Conservation (phyloP, 768 basidiomycete species). For the Hydnomerulius pinastri region DNA sequence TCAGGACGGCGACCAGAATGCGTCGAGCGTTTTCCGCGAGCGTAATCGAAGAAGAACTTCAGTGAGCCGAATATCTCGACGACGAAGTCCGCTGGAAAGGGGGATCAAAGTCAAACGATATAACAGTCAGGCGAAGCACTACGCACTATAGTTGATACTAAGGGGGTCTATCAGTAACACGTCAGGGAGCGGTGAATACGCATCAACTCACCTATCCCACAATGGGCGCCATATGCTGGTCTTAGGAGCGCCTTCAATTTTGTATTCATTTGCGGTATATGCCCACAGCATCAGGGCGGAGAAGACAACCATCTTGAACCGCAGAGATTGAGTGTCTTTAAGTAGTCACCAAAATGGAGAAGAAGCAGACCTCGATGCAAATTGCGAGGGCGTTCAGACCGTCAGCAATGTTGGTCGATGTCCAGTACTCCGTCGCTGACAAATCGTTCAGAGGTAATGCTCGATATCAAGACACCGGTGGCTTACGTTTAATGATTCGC, state of each 20-base stretch:
- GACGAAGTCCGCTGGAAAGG: slow-evolving; percentile 57
- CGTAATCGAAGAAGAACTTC: slow-evolving; percentile 55
- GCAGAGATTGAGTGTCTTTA: slow-evolving; percentile 5
- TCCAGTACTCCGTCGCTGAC: slow-evolving; percentile 79
- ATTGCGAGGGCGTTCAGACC: slow-evolving; percentile 81
- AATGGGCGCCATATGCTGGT: slow-evolving; percentile 71
- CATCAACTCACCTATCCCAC: slow-evolving; percentile 52
- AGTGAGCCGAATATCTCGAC: slow-evolving; percentile 65
- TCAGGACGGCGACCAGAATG: slow-evolving; percentile 19
- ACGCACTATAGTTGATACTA: slow-evolving; percentile 50
- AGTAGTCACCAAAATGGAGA: neutral
- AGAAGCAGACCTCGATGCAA: slow-evolving; percentile 69
- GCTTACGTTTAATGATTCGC: slow-evolving; percentile 63
- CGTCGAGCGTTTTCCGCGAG: slow-evolving; percentile 32
- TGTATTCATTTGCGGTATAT: slow-evolving; percentile 73
- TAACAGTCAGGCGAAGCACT: neutral
- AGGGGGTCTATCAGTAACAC: slow-evolving; percentile 5
- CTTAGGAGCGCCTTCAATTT: slow-evolving; percentile 37
- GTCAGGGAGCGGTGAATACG: neutral
- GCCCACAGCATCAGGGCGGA: slow-evolving; percentile 81
- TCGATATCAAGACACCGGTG: too few species aligned
- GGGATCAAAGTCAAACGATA: slow-evolving; percentile 4
- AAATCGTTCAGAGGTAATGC: neutral
- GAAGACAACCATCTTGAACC: slow-evolving; percentile 78
- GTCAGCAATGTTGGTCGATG: slow-evolving; percentile 78